Percentiles rank a stretch among this genome's conserved stretches.
Conservation (phyloP, 306 rosid species). For the Vachellia collinsii region DNA sequence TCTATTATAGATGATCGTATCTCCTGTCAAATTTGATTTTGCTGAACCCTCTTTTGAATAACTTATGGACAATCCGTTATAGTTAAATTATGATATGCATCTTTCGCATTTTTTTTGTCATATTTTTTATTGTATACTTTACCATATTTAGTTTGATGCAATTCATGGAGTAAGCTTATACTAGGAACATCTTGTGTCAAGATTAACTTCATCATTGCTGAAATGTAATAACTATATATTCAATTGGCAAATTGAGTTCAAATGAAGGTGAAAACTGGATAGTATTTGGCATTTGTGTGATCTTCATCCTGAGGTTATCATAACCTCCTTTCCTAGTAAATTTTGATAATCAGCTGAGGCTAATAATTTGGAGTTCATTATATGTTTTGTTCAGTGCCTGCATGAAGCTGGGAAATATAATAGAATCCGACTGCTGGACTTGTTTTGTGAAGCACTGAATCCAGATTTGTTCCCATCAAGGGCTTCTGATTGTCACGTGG, state of each 20-base stretch:
- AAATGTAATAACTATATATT: background rate
- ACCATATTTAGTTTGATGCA: background rate
- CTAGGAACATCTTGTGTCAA: background rate
- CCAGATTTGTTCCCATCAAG: constrained; percentile 54
- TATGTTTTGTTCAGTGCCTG: constrained; percentile 68
- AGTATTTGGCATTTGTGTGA: background rate
- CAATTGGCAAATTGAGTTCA: background rate
- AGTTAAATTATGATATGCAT: background rate
- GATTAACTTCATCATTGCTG: background rate
- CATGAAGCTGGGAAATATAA: constrained; percentile 76
- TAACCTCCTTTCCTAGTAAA: constrained; percentile 1
- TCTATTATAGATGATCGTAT: background rate
- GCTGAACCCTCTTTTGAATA: background rate
- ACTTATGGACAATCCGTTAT: background rate
- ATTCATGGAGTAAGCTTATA: background rate
- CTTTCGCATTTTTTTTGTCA: background rate
- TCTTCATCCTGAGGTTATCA: constrained; percentile 11
- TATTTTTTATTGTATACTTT: background rate
- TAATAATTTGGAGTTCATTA: constrained; percentile 34
- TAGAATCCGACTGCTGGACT: constrained; percentile 68
- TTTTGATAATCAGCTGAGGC: constrained; percentile 28
- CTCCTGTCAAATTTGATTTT: background rate
- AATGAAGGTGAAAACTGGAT: constrained; percentile 2
- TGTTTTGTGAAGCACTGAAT: constrained; percentile 80
- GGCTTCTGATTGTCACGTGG: constrained; percentile 45